These are phyloP conservation scores for Drechslerella stenobrocha DNA, from an alignment of 2,329 filamentous ascomycete genomes.

Conservation along the genomic window DNA sequence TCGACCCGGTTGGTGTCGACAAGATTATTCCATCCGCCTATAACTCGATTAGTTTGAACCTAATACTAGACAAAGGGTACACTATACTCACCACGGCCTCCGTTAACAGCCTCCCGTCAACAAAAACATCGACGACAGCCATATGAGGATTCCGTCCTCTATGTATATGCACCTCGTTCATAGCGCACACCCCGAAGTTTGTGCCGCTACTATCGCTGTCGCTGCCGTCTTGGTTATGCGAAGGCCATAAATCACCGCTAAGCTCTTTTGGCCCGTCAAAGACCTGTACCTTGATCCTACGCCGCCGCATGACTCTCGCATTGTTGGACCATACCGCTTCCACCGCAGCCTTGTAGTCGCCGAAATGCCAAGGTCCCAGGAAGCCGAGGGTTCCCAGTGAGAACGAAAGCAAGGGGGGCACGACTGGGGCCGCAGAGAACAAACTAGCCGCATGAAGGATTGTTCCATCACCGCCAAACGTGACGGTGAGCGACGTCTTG, in stretches of 20 bases:
- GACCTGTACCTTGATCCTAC: constrained; percentile 80
- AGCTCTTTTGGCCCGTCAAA: constrained; percentile 61
- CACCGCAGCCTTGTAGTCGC: constrained; percentile 88
- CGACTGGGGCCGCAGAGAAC: constrained; percentile 76
- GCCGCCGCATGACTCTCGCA: constrained; percentile 81
- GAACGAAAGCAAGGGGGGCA: constrained; percentile 90
- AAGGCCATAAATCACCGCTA: constrained; percentile 48
- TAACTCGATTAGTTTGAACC: neutral
- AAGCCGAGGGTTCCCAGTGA: constrained; percentile 97
- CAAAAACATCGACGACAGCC: constrained; percentile 85
- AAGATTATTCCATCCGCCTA: constrained; percentile 88
- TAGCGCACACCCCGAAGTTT: constrained; percentile 60
- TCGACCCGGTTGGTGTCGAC: constrained; percentile 90
- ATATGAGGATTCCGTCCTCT: constrained; percentile 87
- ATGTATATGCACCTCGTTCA: constrained; percentile 95
- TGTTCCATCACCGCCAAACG: constrained; percentile 89
- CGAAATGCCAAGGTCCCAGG: constrained; percentile 93
- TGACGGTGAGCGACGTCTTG: constrained; percentile 86
- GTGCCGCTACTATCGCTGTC: constrained; percentile 6
- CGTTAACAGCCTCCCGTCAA: constrained; percentile 85
- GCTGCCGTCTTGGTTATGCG: neutral
- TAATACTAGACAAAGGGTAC: neutral
- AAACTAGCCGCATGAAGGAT: constrained; percentile 83
- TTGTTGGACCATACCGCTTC: constrained; percentile 54
- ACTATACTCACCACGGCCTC: constrained; percentile 68